Evolutionary conservation across 371 early-diverging fungal species (phyloP), one percentile per base, ranked within the genome.

Genomic region (Massospora cicadina): DNA sequence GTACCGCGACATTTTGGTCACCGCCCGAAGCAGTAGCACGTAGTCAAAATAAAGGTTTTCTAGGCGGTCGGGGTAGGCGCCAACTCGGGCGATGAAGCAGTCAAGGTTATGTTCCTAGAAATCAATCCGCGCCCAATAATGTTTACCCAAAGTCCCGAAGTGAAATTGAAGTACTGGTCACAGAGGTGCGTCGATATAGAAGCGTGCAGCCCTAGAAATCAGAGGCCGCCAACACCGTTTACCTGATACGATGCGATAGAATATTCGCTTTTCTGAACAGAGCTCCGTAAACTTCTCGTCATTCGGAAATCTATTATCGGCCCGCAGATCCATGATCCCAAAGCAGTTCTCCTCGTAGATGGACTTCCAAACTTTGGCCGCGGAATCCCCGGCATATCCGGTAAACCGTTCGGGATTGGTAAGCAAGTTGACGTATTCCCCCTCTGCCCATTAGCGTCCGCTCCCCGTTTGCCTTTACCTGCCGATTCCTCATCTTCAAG

Each of bases 121-220:
- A 54, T 33, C 54, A 17, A 30, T 61, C 13, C 3, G 0, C 27
- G 58, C 54, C 53, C 31, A 65, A 25, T 13, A 5, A 29, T 23
- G 64, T 71, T 68, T 81, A 87, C 87, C 97, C 97, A 98, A 70
- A 77, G 73, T 21, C 89, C 88, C 1, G 91, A 87, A 0, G 83
- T 84, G 63, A 81, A 75, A 69, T 97, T 81, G 68, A 91, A 84
- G 76, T 84, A 89, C 71, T 96, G 87, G 60, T 89, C 80, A 70
- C 96, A 96, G 54, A 98, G 89, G 72, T 98, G 98, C 25, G 91
- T 89, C 0, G 97, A 95, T n/a, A 95, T 94, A 25, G 97, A 96
- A 0, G 95, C 79, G 69, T 98, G 98, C 24, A 98, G 79, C 0
- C 91, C 84, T 82, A 64, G 30, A 54, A 56, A 43, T 24, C 25